A percentile compares a stretch with the other conserved stretches of the same genome.
phyloP scores from a whole-genome alignment of 192 early-diverging fungal species.

The Coemansia sp. region DNA sequence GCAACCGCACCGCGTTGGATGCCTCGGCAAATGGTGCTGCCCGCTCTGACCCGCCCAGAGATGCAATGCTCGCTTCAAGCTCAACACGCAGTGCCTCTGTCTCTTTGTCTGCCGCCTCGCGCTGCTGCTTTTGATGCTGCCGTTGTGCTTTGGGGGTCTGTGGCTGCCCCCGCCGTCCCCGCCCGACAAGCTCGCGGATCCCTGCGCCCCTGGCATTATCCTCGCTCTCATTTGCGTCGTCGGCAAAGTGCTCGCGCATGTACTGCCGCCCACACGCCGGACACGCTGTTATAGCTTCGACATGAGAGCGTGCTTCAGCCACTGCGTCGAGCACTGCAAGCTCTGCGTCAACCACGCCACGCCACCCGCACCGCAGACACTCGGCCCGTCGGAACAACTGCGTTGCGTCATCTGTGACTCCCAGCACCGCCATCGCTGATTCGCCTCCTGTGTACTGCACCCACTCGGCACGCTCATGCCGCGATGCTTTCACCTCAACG shows the following conservation, averaged over 20 bases:
- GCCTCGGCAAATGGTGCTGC: constrained; percentile 35
- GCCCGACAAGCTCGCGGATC: constrained; percentile 1
- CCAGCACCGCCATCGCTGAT: not conserved
- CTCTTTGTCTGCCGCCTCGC: constrained; percentile 3
- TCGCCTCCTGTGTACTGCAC: constrained; percentile 13
- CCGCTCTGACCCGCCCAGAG: constrained; percentile 7
- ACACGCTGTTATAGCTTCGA: constrained; percentile 18
- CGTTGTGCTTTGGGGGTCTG: not conserved
- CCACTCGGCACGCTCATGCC: constrained; percentile 37
- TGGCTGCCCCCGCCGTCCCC: not conserved
- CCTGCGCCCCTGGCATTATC: not conserved
- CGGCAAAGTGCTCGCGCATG: constrained; percentile 51
- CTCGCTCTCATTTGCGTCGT: not conserved
- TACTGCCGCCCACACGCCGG: constrained; percentile 42
- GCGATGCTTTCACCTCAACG: constrained; percentile 32
- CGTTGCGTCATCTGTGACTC: constrained; percentile 2
- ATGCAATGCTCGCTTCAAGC: constrained; percentile 3
- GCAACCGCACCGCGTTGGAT: constrained; percentile 43
- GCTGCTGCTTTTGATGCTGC: not conserved
- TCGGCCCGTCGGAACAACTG: constrained; percentile 51
- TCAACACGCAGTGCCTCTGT: constrained; percentile 5
- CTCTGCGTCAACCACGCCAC: constrained; percentile 39
- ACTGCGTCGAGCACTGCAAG: constrained; percentile 22
- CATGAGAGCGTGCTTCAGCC: not conserved
- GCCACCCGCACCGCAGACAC: constrained; percentile 53